These are phyloP conservation scores for Spongispora temasekensis DNA, from an alignment of 1,284 basidiomycete species.

Conservation along the genomic window DNA sequence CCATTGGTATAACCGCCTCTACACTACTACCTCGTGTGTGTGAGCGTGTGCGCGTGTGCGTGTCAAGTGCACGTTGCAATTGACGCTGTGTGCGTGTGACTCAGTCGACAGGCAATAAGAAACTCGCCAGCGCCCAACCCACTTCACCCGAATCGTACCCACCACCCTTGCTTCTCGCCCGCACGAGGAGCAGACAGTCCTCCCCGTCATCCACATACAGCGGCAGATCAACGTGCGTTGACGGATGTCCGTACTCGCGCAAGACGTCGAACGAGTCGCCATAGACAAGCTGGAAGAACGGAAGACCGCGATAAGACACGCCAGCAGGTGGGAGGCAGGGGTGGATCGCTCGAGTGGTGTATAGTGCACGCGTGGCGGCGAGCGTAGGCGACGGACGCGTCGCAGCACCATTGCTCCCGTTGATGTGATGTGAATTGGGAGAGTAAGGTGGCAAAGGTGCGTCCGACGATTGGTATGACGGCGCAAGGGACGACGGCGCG, in stretches of 20 bases:
- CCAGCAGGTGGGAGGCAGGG: constrained; percentile 61
- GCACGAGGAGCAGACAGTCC: constrained; percentile 69
- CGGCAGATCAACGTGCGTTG: constrained; percentile 65
- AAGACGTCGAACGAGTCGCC: constrained; percentile 67
- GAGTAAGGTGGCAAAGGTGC: constrained; percentile 31
- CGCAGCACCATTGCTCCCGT: no score
- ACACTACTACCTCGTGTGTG: no score
- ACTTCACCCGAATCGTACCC: constrained; percentile 44
- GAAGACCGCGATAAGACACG: constrained; percentile 68
- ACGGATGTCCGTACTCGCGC: constrained; percentile 75
- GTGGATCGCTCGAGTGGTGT: constrained; percentile 66
- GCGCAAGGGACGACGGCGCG: constrained; percentile 32
- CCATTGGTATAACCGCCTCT: no score
- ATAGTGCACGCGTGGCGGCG: constrained; percentile 52
- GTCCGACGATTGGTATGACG: constrained; percentile 31
- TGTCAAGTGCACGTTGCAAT: background rate
- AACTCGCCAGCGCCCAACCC: constrained; percentile 82
- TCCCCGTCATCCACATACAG: constrained; percentile 78
- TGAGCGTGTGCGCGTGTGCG: no score
- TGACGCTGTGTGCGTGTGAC: no score
- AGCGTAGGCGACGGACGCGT: constrained; percentile 40
- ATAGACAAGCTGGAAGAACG: constrained; percentile 66
- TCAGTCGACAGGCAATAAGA: constrained; percentile 60
- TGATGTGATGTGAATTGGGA: constrained; percentile 19
- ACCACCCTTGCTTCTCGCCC: constrained; percentile 41